Percentiles rank a stretch among this genome's conserved stretches.
These are phyloP conservation scores for Boletellus ananiceps DNA, from an alignment of 768 basidiomycete species.

Conservation along the genomic window DNA sequence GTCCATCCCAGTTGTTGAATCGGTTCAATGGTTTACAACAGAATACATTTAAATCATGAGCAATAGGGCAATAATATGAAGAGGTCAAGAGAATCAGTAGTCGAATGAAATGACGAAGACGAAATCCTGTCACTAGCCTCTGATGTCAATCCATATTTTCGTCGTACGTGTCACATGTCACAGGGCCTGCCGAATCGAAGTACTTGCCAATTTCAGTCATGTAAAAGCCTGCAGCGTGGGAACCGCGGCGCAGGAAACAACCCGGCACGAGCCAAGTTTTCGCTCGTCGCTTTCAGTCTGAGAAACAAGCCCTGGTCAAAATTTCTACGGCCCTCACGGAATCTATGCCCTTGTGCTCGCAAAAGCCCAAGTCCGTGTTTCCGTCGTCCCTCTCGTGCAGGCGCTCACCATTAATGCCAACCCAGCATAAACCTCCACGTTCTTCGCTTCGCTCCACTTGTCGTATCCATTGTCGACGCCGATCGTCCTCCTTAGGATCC, in stretches of 20 bases:
- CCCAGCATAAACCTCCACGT: constrained; percentile 33
- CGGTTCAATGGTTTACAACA: no score
- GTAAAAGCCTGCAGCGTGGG: background rate
- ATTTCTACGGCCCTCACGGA: constrained; percentile 22
- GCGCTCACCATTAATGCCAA: constrained; percentile 1
- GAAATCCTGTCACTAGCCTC: no score
- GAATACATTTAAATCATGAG: no score
- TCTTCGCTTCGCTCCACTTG: constrained; percentile 57
- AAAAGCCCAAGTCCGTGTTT: constrained; percentile 25
- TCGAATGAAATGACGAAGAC: no score
- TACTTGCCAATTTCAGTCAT: background rate
- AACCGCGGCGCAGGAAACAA: background rate
- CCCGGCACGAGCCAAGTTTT: background rate
- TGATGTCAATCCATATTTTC: no score
- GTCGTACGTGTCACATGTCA: no score
- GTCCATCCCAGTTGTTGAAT: no score
- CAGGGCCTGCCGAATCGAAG: no score
- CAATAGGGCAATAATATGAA: no score
- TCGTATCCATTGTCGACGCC: constrained; percentile 55
- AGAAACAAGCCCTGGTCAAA: constrained; percentile 1
- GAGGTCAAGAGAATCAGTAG: no score
- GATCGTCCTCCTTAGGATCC: constrained; percentile 74
- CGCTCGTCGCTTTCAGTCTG: no score
- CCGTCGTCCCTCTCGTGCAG: background rate
- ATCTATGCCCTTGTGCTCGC: constrained; percentile 53